Conservation (phyloP, 2,329 filamentous ascomycete species). For the Aciculosporium take region DNA sequence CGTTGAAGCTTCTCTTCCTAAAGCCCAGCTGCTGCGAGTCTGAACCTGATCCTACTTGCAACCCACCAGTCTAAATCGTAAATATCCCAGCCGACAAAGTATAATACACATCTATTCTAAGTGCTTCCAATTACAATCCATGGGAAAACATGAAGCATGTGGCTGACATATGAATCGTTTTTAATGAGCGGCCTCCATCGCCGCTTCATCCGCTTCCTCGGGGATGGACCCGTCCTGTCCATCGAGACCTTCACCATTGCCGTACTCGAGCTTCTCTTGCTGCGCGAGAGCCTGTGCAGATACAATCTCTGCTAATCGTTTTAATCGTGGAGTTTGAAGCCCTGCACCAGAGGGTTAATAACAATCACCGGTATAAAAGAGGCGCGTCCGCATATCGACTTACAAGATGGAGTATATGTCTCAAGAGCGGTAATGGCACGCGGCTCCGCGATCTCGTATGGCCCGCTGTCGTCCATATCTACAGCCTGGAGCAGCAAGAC, state of each 20-base stretch:
- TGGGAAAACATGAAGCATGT: constrained; percentile 4
- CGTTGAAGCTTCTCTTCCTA: not conserved
- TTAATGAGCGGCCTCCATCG: constrained; percentile 7
- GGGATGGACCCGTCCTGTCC: constrained; percentile 31
- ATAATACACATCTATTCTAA: constrained; percentile 5
- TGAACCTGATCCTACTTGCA: not conserved
- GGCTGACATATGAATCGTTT: constrained; percentile 1
- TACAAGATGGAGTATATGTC: constrained; percentile 96
- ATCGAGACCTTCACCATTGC: constrained; percentile 30
- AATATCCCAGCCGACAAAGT: not conserved
- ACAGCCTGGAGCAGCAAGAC: constrained; percentile 86
- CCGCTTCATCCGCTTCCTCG: constrained; percentile 38
- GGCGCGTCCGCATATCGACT: constrained; percentile 19
- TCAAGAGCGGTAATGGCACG: constrained; percentile 90
- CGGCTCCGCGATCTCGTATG: constrained; percentile 96
- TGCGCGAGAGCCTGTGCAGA: constrained; percentile 92
- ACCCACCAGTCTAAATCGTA: not conserved
- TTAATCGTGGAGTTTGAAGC: constrained; percentile 90
- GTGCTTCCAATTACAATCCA: not conserved
- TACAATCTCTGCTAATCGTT: constrained; percentile 95
- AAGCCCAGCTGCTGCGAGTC: not conserved
- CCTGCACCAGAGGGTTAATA: constrained; percentile 36
- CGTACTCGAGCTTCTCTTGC: constrained; percentile 66
- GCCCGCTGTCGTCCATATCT: constrained; percentile 97
- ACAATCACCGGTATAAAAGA: not conserved